Percentiles rank a stretch among this genome's conserved stretches.
These are phyloP conservation scores for Agrostemma githago DNA, from an alignment of 148 eudicot species.

Conservation along the genomic window DNA sequence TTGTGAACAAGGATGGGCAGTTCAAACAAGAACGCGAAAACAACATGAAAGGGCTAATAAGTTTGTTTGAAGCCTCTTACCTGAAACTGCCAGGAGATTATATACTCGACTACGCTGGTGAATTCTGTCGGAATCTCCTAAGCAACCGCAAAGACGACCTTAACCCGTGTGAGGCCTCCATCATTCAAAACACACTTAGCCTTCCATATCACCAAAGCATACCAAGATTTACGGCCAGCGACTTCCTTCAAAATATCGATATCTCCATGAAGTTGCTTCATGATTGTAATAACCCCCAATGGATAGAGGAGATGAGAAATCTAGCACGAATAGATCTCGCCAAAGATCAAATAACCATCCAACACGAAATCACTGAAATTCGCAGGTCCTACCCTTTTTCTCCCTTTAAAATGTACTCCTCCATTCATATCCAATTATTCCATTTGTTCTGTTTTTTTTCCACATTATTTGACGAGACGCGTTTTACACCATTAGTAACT, in stretches of 20 bases:
- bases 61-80: slow-evolving; percentile 60
- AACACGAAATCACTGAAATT: slow-evolving; percentile 12
- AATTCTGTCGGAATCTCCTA: neutral
- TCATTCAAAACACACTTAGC: slow-evolving; percentile 7
- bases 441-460: neutral
- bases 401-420: too few relatives aligned
- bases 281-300: slow-evolving; percentile 3
- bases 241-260: slow-evolving; percentile 14
- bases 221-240: slow-evolving; percentile 24
- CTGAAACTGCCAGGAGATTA: slow-evolving; percentile 48
- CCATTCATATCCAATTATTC: too few relatives aligned
- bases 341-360: neutral
- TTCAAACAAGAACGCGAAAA: slow-evolving; percentile 28
- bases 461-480: slow-evolving; percentile 28
- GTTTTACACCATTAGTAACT: neutral
- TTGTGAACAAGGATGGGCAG: slow-evolving; percentile 34
- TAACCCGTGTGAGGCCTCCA: neutral
- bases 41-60: slow-evolving; percentile 44
- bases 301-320: slow-evolving; percentile 30
- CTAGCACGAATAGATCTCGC: slow-evolving; percentile 26
- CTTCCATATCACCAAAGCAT: slow-evolving; percentile 38
- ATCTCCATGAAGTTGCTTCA: slow-evolving; percentile 6
- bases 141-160: neutral
- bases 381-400: slow-evolving; percentile 25
- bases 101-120: slow-evolving; percentile 39